Percentiles rank a stretch among this genome's conserved stretches.
phyloP scores from a whole-genome alignment of 2,329 filamentous ascomycete genomes.

The Xylaria sp. region DNA sequence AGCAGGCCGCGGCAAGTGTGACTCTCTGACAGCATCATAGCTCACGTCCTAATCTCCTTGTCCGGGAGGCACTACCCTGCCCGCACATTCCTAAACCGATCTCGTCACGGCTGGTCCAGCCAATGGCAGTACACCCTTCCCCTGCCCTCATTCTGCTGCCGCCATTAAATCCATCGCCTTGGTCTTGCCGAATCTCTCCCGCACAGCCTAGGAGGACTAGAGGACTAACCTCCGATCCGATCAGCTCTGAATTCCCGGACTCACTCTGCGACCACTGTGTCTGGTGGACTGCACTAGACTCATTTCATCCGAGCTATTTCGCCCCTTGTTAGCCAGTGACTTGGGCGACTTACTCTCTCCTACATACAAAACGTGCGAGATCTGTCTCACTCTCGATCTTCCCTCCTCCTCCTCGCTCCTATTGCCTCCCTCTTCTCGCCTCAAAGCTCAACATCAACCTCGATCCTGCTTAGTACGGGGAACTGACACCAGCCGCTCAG shows the following conservation, averaged over 20 bases:
- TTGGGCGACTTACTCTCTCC: neutral
- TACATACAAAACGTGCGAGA: neutral
- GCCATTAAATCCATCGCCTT: constrained; percentile 1
- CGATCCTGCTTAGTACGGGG: too few relatives aligned
- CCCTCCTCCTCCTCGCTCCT: too few relatives aligned
- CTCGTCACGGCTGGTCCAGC: constrained; percentile 17
- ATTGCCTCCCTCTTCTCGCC: neutral
- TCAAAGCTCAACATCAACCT: neutral
- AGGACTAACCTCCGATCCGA: neutral
- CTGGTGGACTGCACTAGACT: neutral
- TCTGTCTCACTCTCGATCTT: neutral
- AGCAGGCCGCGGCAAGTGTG: neutral
- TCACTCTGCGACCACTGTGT: neutral
- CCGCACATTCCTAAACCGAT: constrained; percentile 25
- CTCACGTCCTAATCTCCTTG: neutral
- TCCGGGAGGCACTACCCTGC: constrained; percentile 10
- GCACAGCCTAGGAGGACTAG: neutral
- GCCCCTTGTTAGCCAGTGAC: neutral
- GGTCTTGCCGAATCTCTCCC: neutral
- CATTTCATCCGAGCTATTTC: neutral
- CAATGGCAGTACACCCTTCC: constrained; percentile 20
- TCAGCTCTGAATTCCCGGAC: neutral
- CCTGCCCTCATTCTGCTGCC: neutral
- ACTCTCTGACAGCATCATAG: neutral
- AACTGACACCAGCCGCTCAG: neutral